Evolutionary conservation across 1,139 yeast genomes (phyloP), one percentile per base, ranked within the genome.

Genomic region (Hemisphaericaspora xylofermentans): DNA sequence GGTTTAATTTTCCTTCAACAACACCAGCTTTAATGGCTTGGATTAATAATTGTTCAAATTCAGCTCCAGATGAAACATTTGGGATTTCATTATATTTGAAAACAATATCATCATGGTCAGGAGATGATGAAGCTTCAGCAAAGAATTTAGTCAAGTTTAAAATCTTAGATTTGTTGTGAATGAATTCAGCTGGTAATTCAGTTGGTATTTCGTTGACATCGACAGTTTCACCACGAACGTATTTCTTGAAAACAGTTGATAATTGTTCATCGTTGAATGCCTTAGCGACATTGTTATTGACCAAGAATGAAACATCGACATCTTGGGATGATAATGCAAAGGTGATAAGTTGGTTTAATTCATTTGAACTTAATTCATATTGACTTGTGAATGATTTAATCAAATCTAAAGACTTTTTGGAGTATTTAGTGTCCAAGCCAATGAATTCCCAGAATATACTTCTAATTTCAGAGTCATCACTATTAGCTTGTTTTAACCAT

Each of bases 1-100:
- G 78, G 53, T 71, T 71, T 51, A 73, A 66, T 52, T 70, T 71
- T 42, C 78, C 78, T 56, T 71, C 76, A 43, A 73, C 55, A 38
- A 73, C 71, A 34, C 71, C 71, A 12, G 68, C 62, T 52, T 70
- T 71, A 49, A 73, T 72, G 33, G 76, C 64, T 50, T 69, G 68
- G 31, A 73, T 68, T 48, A 73, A 61, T 45, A 71, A 63, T 36
- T 63, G 56, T 55, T 73, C 78, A 44, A 72, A 66, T 42, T 68
- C 74, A 30, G 58, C 52, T 26, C 63, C 45, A n/a, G 63, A 53
- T n/a, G 59, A 51, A 13, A 59, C 61, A 34, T 54, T 47, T 33
- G 76, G 74, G 39, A 72, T 63, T 42, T 72, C 77, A 41, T 51
- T 51, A 54, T 70, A 72, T 42, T 61, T 56, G 54, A 68, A 71